These are phyloP conservation scores for Tephrocybe sp. DNA, from an alignment of 768 basidiomycete species.

Conservation along the genomic window DNA sequence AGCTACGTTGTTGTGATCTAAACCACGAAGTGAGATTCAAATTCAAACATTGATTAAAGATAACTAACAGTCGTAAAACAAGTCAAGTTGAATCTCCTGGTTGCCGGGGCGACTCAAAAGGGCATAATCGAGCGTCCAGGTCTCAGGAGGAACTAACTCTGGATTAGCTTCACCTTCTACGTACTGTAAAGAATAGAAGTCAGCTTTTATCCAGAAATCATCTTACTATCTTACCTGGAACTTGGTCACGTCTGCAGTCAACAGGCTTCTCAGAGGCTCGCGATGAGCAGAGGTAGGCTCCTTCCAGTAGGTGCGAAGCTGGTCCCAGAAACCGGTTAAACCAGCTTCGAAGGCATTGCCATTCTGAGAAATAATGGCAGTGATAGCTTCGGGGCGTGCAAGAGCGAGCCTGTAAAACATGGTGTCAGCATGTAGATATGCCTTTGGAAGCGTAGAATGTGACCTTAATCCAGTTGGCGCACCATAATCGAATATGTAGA, in stretches of 20 bases:
- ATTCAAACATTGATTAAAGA: not conserved
- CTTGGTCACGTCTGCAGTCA: slow-evolving; percentile 29
- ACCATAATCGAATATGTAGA: slow-evolving; percentile 53
- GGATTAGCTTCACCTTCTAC: slow-evolving; percentile 33
- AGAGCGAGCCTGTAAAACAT: slow-evolving; percentile 32
- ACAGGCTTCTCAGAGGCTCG: slow-evolving; percentile 20
- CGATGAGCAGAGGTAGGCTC: slow-evolving; percentile 24
- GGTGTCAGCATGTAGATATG: not conserved
- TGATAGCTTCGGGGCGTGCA: slow-evolving; percentile 36
- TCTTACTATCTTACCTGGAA: slow-evolving; percentile 15
- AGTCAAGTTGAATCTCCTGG: slow-evolving; percentile 39
- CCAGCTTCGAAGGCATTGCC: slow-evolving; percentile 49
- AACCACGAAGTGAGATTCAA: not conserved
- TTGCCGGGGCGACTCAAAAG: slow-evolving; percentile 36
- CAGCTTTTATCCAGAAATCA: not conserved
- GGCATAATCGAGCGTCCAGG: slow-evolving; percentile 38
- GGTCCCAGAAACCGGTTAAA: slow-evolving; percentile 37
- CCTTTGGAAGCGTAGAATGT: not conserved
- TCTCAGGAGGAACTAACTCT: slow-evolving; percentile 31
- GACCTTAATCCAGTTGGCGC: slow-evolving; percentile 31
- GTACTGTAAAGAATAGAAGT: slow-evolving; percentile 26
- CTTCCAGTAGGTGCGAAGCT: slow-evolving; percentile 29
- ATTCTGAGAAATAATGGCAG: slow-evolving; percentile 44
- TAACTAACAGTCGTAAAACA: slow-evolving; percentile 30
- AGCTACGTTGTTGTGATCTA: slow-evolving; percentile 38